Conservation (phyloP, 1,139 yeast genomes). For the Pneumocystis canis region DNA sequence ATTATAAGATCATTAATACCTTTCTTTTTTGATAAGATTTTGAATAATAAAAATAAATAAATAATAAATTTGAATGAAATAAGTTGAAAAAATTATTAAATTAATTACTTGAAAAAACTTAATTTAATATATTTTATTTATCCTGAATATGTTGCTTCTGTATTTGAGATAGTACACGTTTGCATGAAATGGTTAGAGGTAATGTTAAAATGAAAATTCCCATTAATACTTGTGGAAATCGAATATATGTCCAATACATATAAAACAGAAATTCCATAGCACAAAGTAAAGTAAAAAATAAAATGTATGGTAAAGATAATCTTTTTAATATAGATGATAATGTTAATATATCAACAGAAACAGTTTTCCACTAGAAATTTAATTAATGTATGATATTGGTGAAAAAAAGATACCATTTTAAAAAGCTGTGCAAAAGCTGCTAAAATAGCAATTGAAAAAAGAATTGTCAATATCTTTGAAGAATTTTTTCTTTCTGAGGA, state of each 20-base stretch:
- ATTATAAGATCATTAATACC: too few relatives aligned
- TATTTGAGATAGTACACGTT: neutral
- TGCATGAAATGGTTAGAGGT: neutral
- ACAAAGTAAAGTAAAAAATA: slow-evolving; percentile 4
- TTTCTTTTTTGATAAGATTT: too few relatives aligned
- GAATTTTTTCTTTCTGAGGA: slow-evolving; percentile 2
- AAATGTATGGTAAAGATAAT: slow-evolving; percentile 4
- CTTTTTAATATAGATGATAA: neutral
- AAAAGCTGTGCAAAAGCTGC: neutral
- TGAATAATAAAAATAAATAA: too few relatives aligned
- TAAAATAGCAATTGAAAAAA: slow-evolving; percentile 2
- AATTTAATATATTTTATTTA: too few relatives aligned
- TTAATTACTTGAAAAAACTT: too few relatives aligned
- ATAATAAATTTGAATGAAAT: neutral
- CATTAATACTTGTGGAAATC: neutral
- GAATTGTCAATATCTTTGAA: slow-evolving; percentile 1
- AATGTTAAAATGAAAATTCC: neutral
- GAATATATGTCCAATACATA: slow-evolving; percentile 8
- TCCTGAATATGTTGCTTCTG: too few relatives aligned
- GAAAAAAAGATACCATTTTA: neutral
- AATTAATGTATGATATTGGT: neutral
- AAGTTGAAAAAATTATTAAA: too few relatives aligned
- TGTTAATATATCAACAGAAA: neutral
- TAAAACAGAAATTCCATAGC: slow-evolving; percentile 4
- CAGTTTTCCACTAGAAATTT: slow-evolving; percentile 3